Percentiles rank a stretch among this genome's conserved stretches.
Conservation (phyloP, 2,329 filamentous ascomycete species). For the Penicillium fuscoglaucum region DNA sequence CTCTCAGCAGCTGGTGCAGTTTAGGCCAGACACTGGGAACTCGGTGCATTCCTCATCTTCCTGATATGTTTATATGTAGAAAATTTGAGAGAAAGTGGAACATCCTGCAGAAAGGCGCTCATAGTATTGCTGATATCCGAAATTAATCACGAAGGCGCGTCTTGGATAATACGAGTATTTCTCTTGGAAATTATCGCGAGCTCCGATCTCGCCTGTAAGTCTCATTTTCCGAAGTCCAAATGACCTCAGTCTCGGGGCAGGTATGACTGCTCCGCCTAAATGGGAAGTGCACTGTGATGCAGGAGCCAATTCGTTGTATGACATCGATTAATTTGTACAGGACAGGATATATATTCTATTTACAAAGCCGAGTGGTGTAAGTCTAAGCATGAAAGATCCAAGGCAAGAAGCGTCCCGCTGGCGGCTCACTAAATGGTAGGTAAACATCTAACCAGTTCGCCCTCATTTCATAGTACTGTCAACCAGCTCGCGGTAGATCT, state of each 20-base stretch:
- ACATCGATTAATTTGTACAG: background rate
- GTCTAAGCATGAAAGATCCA: background rate
- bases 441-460: background rate
- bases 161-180: background rate
- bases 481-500: constrained; percentile 91
- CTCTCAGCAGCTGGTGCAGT: constrained; percentile 9
- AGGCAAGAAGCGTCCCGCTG: background rate
- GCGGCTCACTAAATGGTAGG: background rate
- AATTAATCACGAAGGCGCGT: background rate
- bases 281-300: background rate
- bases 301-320: background rate
- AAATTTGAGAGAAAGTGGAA: background rate
- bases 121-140: background rate
- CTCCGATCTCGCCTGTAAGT: background rate
- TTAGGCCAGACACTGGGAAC: background rate
- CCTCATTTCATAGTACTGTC: constrained; percentile 72
- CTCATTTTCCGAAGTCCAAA: background rate
- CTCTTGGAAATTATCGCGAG: background rate
- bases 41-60: background rate
- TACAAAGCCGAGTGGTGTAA: background rate
- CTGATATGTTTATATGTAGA: background rate
- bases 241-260: background rate
- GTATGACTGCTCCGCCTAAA: background rate
- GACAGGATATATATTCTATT: constrained; percentile 6
- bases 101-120: background rate